phyloP scores from a whole-genome alignment of 1,284 basidiomycete genomes.

The Cutaneotrichosporon sp. region DNA sequence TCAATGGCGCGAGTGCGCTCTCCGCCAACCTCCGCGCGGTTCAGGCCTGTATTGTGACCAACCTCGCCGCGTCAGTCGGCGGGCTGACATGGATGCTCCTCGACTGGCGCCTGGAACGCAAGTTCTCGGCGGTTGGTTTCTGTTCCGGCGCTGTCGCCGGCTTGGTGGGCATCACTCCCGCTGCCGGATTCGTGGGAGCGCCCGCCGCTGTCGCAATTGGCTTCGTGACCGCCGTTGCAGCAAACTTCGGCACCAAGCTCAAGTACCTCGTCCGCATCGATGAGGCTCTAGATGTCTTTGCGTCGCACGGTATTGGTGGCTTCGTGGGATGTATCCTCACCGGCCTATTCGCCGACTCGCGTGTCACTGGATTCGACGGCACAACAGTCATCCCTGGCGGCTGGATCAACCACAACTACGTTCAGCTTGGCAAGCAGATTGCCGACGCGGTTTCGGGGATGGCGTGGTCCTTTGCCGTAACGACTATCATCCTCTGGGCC shows the following conservation, averaged over 20 bases:
- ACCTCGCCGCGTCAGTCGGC: slow-evolving; percentile 78
- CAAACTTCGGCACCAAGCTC: slow-evolving; percentile 93
- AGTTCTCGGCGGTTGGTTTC: slow-evolving; percentile 92
- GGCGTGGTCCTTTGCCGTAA: slow-evolving; percentile 76
- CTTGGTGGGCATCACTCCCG: slow-evolving; percentile 82
- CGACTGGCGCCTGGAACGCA: slow-evolving; percentile 88
- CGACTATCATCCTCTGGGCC: slow-evolving; percentile 81
- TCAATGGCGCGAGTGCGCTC: slow-evolving; percentile 70
- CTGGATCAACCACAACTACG: slow-evolving; percentile 74
- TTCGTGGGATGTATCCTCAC: slow-evolving; percentile 68
- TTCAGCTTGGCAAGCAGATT: slow-evolving; percentile 79
- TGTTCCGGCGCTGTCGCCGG: slow-evolving; percentile 92
- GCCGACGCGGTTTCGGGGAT: slow-evolving; percentile 60
- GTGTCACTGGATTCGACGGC: slow-evolving; percentile 82
- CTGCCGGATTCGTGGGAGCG: slow-evolving; percentile 81
- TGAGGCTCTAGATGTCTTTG: slow-evolving; percentile 71
- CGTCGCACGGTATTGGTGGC: slow-evolving; percentile 84
- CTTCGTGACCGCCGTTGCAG: slow-evolving; percentile 74
- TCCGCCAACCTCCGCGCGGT: slow-evolving; percentile 83
- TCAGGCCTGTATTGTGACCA: slow-evolving; percentile 89
- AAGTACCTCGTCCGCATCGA: slow-evolving; percentile 69
- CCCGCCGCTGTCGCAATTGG: slow-evolving; percentile 81
- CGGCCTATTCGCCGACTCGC: slow-evolving; percentile 81
- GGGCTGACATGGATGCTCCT: slow-evolving; percentile 94
- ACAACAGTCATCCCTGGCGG: slow-evolving; percentile 71